phyloP scores from a whole-genome alignment of 306 rosid genomes.

The Quercus wislizeni region DNA sequence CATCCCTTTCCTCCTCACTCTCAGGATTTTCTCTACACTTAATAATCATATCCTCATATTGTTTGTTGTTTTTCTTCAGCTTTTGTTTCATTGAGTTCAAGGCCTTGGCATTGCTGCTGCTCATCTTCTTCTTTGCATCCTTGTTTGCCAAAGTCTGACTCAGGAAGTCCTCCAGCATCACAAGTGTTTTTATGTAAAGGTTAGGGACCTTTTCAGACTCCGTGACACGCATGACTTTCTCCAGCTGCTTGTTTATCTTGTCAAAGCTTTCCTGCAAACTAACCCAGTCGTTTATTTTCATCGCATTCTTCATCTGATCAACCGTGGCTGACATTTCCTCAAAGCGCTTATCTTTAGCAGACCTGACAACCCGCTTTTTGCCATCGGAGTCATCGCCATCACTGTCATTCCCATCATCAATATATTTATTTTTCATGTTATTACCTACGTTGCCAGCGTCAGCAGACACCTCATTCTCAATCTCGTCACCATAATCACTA shows the following conservation, averaged over 20 bases:
- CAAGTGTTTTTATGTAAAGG: conserved; percentile 85
- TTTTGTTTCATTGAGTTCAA: conserved; percentile 97
- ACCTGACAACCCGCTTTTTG: conserved; percentile 64
- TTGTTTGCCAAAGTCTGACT: conserved; percentile 86
- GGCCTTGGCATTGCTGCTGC: conserved; percentile 96
- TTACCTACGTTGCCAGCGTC: conserved; percentile 19
- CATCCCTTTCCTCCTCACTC: conserved; percentile 70
- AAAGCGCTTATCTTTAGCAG: conserved; percentile 85
- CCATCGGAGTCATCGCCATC: conserved; percentile 78
- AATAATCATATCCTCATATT: conserved; percentile 69
- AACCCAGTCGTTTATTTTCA: conserved; percentile 97
- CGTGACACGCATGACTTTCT: conserved; percentile 87
- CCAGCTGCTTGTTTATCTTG: conserved; percentile 88
- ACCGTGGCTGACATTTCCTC: conserved; percentile 85
- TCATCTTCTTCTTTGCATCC: conserved; percentile 97
- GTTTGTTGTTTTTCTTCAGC: conserved; percentile 90
- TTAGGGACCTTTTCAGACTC: conserved; percentile 76
- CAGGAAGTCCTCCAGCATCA: conserved; percentile 82
- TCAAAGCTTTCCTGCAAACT: conserved; percentile 94
- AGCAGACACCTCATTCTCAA: conserved; percentile 28
- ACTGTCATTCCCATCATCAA: conserved; percentile 25
- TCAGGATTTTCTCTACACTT: conserved; percentile 84
- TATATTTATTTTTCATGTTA: too few species aligned
- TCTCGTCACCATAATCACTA: conserved; percentile 56
- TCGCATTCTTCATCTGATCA: conserved; percentile 94